These are phyloP conservation scores for Gaeumannomyces tritici DNA, from an alignment of 2,329 filamentous ascomycete genomes.

Conservation along the genomic window DNA sequence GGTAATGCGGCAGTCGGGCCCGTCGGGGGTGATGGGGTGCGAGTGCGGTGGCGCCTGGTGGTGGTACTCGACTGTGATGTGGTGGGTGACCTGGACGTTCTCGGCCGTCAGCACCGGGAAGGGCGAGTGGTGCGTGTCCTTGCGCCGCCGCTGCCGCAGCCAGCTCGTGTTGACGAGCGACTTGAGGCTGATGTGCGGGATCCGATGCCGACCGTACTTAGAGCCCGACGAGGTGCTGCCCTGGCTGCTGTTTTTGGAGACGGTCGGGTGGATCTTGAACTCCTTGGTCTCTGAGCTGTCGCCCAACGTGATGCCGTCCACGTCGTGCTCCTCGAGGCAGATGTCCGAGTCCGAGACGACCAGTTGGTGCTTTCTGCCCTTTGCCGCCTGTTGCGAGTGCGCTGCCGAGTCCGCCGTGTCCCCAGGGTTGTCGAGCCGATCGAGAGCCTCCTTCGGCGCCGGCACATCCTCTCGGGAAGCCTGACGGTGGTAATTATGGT, in stretches of 20 bases:
- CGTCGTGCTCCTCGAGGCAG: neutral
- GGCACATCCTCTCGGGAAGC: neutral
- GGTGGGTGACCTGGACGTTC: slow-evolving; percentile 2
- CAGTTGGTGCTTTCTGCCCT: neutral
- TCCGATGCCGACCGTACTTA: neutral
- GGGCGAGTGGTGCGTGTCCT: neutral
- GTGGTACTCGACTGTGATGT: slow-evolving; percentile 1
- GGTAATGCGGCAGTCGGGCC: neutral
- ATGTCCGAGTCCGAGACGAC: neutral
- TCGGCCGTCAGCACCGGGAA: neutral
- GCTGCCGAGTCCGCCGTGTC: neutral
- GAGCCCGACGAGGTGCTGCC: neutral
- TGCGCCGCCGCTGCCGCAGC: neutral
- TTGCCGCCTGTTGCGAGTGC: neutral
- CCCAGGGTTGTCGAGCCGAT: neutral
- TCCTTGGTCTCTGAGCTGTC: neutral
- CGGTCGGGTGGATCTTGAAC: neutral
- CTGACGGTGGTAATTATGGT: neutral
- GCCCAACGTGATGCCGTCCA: neutral
- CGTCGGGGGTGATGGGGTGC: neutral
- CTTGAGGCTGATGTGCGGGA: neutral
- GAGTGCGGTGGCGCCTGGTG: neutral
- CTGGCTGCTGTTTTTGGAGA: neutral
- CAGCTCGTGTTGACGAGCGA: neutral
- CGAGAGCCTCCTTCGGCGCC: neutral